phyloP scores from a whole-genome alignment of 2,329 filamentous ascomycete species.

The Erysiphe neolycopersici region DNA sequence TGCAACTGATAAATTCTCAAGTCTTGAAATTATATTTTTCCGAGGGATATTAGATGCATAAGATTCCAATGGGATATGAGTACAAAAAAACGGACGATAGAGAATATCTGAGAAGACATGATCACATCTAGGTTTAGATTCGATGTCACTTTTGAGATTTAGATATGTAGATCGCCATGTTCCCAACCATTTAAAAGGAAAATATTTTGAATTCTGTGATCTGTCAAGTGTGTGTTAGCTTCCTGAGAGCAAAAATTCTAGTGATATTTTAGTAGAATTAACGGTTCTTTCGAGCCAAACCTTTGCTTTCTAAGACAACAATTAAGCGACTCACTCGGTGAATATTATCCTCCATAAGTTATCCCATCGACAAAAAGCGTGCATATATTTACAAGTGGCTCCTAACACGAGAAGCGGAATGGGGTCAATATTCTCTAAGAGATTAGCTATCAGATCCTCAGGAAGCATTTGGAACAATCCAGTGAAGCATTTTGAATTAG shows the following conservation, averaged over 20 bases:
- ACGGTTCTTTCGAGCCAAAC: neutral
- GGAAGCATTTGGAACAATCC: slow-evolving; percentile 43
- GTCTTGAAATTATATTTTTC: slow-evolving; percentile 43
- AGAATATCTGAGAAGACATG: slow-evolving; percentile 74
- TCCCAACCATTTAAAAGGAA: slow-evolving; percentile 35
- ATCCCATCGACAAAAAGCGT: slow-evolving; percentile 60
- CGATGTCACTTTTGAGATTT: slow-evolving; percentile 23
- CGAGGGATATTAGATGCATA: slow-evolving; percentile 47
- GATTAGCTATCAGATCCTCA: slow-evolving; percentile 51
- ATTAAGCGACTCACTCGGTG: slow-evolving; percentile 39
- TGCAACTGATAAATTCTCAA: slow-evolving; percentile 38
- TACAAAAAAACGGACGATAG: slow-evolving; percentile 74
- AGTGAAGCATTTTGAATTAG: slow-evolving; percentile 37
- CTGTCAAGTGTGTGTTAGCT: slow-evolving; percentile 2
- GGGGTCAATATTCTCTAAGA: slow-evolving; percentile 52
- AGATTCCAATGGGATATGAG: slow-evolving; percentile 39
- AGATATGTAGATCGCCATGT: slow-evolving; percentile 67
- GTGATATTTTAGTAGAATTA: neutral
- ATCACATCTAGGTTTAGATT: slow-evolving; percentile 39
- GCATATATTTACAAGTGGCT: slow-evolving; percentile 58
- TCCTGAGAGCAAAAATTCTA: slow-evolving; percentile 1
- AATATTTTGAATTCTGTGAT: slow-evolving; percentile 9
- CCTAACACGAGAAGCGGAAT: slow-evolving; percentile 36
- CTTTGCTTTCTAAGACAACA: no score
- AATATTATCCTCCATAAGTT: slow-evolving; percentile 78